Base-by-base conservation (phyloP, 2,329 filamentous ascomycete genomes). In the Tricladium varicosporioides region DNA sequence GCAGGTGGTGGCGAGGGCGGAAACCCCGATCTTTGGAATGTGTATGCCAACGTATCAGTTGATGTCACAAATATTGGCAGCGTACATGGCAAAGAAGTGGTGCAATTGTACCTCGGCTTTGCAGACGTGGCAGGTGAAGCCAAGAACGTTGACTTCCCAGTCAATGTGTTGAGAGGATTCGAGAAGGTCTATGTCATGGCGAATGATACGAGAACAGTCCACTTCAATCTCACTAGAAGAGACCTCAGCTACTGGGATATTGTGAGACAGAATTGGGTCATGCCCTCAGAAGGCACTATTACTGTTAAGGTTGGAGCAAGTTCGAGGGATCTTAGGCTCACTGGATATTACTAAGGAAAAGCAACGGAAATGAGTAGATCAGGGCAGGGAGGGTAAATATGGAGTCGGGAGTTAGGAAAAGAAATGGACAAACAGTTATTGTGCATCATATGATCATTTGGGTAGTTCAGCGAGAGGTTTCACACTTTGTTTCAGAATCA, bases 161-260 rank as follows among this genome's bases (percentile, higher is more conserved):
- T 84, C 1, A 79, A 80, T 55, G 84, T 86, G n/a, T 76, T 92
- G 16, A 81, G 89, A 13, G 87, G 87, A 31, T 92, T 92, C 67
- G 85, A 87, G 60, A 91, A 91, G 76, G 73, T 88, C 1, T 71
- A 74, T 42, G 69, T 91, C n/a, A 72, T 78, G 2, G 73, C 77
- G 0, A 82, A 81, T 0, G 76, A 84, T 67, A 77, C 70, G 3
- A 70, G 71, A 57, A 76, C 72, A 0, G 78, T 89, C 0, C 74
- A 77, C 27, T 78, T 91, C 66, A 73, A 75, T 1, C 64, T 91
- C 56, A 88, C 80, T 7, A 78, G 87, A 49, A 81, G 86, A 64
- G 88, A 91, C 65, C 54, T 91, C 56, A 89, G 87, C 59, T 87
- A 88, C 48, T 91, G 88, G 87, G 85, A 88, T 65, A 80, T 83